phyloP scores from a whole-genome alignment of 208 protist species.

The Acanthamoeba healyi region DNA sequence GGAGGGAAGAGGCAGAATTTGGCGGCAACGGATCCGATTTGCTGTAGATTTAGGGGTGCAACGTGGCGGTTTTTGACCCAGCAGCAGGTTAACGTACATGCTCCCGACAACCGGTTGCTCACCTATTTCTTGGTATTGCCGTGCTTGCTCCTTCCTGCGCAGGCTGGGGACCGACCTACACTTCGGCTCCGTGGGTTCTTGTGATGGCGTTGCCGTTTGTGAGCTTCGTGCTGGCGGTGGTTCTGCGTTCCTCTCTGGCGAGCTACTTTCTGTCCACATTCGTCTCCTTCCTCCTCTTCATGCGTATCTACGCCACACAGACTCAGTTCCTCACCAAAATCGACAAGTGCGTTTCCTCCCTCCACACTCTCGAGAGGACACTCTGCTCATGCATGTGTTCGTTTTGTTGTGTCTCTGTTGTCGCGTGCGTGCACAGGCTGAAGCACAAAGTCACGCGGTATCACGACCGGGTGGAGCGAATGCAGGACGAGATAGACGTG shows the following conservation, averaged over 20 bases:
- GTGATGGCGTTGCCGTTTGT: slow-evolving; percentile 41
- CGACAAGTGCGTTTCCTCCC: neutral
- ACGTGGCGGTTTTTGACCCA: too few relatives aligned
- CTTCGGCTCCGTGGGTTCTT: slow-evolving; percentile 35
- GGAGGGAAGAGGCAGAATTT: too few relatives aligned
- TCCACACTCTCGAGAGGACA: neutral
- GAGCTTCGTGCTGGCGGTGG: neutral
- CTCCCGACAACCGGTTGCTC: too few relatives aligned
- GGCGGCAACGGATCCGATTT: too few relatives aligned
- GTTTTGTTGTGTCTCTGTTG: neutral
- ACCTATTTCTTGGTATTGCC: neutral
- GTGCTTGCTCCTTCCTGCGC: neutral
- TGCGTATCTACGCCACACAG: slow-evolving; percentile 10
- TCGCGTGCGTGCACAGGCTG: neutral
- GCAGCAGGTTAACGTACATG: too few relatives aligned
- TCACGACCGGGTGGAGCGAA: neutral
- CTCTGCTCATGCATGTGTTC: neutral
- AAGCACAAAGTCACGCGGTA: neutral
- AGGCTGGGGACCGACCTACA: neutral
- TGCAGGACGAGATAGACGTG: slow-evolving; percentile 62
- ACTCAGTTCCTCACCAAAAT: neutral
- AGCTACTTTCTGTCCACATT: neutral
- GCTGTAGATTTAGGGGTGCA: too few relatives aligned
- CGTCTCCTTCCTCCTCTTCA: slow-evolving; percentile 39
- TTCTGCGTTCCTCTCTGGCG: neutral